Conservation (phyloP, 192 early-diverging fungal genomes). For the Ramicandelaber brevisporus region DNA sequence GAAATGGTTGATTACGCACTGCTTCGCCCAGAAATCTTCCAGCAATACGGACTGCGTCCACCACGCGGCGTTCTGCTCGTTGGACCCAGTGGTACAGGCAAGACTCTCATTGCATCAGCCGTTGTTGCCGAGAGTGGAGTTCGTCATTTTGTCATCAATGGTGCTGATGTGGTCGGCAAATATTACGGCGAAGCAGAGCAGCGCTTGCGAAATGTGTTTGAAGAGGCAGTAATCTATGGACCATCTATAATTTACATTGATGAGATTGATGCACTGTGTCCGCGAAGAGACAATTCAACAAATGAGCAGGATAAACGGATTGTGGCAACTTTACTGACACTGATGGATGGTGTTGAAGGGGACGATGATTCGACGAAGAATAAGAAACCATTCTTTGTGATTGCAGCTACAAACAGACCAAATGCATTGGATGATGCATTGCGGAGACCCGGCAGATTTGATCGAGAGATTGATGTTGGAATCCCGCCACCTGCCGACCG, state of each 20-base stretch:
- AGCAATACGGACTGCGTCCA: slow-evolving; percentile 51
- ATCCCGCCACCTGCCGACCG: slow-evolving; percentile 51
- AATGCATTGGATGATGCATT: slow-evolving; percentile 70
- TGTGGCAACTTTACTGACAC: slow-evolving; percentile 76
- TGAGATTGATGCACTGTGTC: slow-evolving; percentile 81
- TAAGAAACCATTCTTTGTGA: slow-evolving; percentile 27
- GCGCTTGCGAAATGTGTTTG: slow-evolving; percentile 49
- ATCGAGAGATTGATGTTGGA: slow-evolving; percentile 86
- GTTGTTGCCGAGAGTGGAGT: slow-evolving; percentile 54
- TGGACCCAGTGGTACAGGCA: slow-evolving; percentile 90
- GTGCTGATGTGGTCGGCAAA: slow-evolving; percentile 69
- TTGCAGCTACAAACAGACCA: slow-evolving; percentile 85
- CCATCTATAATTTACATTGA: slow-evolving; percentile 85
- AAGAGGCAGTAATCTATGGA: slow-evolving; percentile 31
- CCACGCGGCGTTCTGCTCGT: slow-evolving; percentile 74
- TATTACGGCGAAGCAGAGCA: slow-evolving; percentile 88
- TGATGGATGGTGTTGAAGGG: slow-evolving; percentile 56
- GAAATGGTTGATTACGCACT: too few species aligned
- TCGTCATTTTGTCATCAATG: slow-evolving; percentile 61
- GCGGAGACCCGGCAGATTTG: slow-evolving; percentile 80
- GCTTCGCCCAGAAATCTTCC: slow-evolving; percentile 54
- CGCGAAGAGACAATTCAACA: slow-evolving; percentile 50
- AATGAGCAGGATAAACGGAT: slow-evolving; percentile 73
- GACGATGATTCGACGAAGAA: neutral
- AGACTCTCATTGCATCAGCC: slow-evolving; percentile 78